phyloP scores from a whole-genome alignment of 345 rosid genomes.

The Carallia pectinifolia region DNA sequence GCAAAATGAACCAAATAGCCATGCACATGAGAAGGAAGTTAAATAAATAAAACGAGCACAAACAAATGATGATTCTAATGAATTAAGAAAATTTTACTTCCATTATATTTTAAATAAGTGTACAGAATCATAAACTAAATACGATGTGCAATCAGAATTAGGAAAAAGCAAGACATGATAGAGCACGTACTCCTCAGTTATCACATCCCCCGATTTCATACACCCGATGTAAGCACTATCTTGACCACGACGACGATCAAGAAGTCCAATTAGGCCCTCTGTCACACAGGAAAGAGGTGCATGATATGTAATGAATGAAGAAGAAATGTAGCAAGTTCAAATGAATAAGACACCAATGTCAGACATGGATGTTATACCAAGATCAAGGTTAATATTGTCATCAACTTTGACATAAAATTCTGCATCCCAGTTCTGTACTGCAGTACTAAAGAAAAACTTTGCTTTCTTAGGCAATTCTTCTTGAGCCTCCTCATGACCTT shows the following conservation, averaged over 20 bases:
- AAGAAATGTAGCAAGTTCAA: background rate
- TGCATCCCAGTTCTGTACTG: constrained; percentile 92
- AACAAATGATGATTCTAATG: background rate
- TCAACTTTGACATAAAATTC: constrained; percentile 88
- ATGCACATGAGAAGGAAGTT: background rate
- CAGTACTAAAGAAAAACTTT: constrained; percentile 80
- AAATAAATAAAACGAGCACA: background rate
- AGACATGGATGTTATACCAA: constrained; percentile 49
- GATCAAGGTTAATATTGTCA: constrained; percentile 72
- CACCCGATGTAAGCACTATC: constrained; percentile 84
- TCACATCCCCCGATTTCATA: constrained; percentile 96
- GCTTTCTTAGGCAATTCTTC: constrained; percentile 90
- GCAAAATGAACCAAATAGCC: background rate
- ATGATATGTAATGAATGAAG: constrained; percentile 1
- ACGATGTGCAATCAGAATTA: background rate
- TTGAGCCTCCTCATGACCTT: constrained; percentile 90
- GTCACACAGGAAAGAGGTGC: constrained; percentile 16
- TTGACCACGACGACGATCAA: constrained; percentile 66
- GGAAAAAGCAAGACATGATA: constrained; percentile 11
- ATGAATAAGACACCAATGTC: constrained; percentile 13
- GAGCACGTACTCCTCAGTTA: constrained; percentile 59
- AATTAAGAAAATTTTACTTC: background rate
- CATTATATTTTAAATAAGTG: background rate
- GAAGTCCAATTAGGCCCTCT: constrained; percentile 82
- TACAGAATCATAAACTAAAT: background rate